Percentiles rank a stretch among this genome's conserved stretches.
phyloP scores from a whole-genome alignment of 2,329 filamentous ascomycete species.

The Calonectria naviculata region DNA sequence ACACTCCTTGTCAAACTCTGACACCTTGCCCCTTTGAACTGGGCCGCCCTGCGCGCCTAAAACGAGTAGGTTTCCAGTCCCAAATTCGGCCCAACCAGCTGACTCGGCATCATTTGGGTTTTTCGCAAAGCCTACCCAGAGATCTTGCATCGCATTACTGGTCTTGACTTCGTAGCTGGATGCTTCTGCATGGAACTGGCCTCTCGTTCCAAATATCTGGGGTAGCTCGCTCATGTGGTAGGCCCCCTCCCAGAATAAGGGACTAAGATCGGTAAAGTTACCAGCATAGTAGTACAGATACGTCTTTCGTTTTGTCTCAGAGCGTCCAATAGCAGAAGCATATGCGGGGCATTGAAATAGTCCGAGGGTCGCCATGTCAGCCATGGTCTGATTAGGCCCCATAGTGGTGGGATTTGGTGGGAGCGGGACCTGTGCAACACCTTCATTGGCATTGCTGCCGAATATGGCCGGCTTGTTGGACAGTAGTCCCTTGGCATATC shows the following conservation, averaged over 20 bases:
- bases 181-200: background rate
- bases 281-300: background rate
- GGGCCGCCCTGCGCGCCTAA: background rate
- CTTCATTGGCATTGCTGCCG: constrained; percentile 1
- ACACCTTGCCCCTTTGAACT: background rate
- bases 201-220: background rate
- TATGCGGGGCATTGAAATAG: background rate
- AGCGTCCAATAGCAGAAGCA: background rate
- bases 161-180: background rate
- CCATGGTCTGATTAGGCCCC: background rate
- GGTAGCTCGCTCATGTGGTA: constrained; percentile 3
- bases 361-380: background rate
- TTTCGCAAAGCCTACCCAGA: background rate
- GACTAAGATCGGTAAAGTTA: background rate
- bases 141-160: background rate
- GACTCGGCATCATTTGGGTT: background rate
- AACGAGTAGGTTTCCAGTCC: background rate
- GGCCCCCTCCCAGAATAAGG: background rate
- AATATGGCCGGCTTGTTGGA: background rate
- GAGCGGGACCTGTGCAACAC: background rate
- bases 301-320: background rate
- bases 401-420: background rate
- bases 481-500: background rate
- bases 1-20: background rate
- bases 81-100: background rate